Conservation (phyloP, 202 grass and related monocot species). For the Bolboschoenoplectus hybrid region DNA sequence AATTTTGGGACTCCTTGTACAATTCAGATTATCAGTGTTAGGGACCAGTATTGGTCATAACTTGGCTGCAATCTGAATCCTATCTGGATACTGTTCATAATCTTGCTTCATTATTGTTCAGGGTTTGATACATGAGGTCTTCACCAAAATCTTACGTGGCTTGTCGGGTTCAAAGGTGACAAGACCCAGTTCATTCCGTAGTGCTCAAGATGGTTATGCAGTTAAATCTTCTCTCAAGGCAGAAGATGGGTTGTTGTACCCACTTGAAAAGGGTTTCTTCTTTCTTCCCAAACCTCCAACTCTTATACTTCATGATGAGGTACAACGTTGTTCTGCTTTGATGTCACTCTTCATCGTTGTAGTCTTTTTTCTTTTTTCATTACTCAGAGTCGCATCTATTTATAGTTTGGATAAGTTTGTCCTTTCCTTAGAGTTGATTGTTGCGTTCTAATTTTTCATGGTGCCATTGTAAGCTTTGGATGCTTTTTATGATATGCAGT, state of each 20-base stretch:
- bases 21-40: constrained; percentile 15
- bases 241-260: constrained; percentile 96
- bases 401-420: constrained; percentile 24
- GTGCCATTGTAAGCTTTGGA: not conserved
- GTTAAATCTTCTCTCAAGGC: constrained; percentile 99
- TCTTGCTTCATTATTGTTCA: constrained; percentile 45
- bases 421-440: not conserved
- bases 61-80: not conserved
- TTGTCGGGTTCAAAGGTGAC: constrained; percentile 95
- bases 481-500: not conserved
- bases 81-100: constrained; percentile 23
- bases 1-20: not conserved
- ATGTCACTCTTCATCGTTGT: not conserved
- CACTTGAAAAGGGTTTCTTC: constrained; percentile 98
- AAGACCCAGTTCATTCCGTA: constrained; percentile 79
- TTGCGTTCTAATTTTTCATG: constrained; percentile 13
- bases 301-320: constrained; percentile 97
- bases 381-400: not conserved
- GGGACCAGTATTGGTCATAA: not conserved
- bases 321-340: constrained; percentile 37
- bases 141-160: constrained; percentile 83
- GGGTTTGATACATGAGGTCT: constrained; percentile 88
- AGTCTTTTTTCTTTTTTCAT: not conserved
- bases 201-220: constrained; percentile 91
- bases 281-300: constrained; percentile 99